phyloP scores from a whole-genome alignment of 768 basidiomycete species.

The Auricularia sp. region DNA sequence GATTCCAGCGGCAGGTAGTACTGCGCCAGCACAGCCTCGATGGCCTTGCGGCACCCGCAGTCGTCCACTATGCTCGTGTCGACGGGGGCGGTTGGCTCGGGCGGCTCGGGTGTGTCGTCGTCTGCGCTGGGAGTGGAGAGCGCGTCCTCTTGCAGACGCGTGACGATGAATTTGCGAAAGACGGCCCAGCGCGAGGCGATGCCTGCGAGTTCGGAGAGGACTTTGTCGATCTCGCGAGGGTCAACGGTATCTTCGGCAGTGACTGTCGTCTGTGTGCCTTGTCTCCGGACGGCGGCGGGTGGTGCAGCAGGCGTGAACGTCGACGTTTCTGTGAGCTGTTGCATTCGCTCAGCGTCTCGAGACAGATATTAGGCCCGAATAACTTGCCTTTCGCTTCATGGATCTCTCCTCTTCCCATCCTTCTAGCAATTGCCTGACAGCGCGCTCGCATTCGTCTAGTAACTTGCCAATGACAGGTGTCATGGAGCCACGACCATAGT shows the following conservation, averaged over 20 bases:
- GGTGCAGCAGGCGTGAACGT: constrained; percentile 7
- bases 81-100: not conserved
- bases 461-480: constrained; percentile 60
- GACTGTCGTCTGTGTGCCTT: constrained; percentile 3
- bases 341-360: not conserved
- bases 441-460: constrained; percentile 77
- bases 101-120: constrained; percentile 9
- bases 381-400: constrained; percentile 63
- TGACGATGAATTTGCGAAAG: constrained; percentile 78
- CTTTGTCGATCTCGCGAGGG: constrained; percentile 83
- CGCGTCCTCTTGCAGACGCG: constrained; percentile 50
- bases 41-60: constrained; percentile 30
- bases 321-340: constrained; percentile 25
- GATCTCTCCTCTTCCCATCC: constrained; percentile 89
- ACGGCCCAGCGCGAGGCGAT: constrained; percentile 90
- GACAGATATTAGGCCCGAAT: not conserved
- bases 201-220: constrained; percentile 76
- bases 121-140: constrained; percentile 5
- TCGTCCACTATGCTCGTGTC: constrained; percentile 7
- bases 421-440: constrained; percentile 61
- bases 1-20: constrained; percentile 86
- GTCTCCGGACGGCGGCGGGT: constrained; percentile 1
- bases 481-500: constrained; percentile 91
- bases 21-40: constrained; percentile 54
- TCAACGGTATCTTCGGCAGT: constrained; percentile 47